Evolutionary conservation across 176 grass and related monocot genomes (phyloP), one percentile per base, ranked within the genome.

Genomic region (Carex myosuroides): DNA sequence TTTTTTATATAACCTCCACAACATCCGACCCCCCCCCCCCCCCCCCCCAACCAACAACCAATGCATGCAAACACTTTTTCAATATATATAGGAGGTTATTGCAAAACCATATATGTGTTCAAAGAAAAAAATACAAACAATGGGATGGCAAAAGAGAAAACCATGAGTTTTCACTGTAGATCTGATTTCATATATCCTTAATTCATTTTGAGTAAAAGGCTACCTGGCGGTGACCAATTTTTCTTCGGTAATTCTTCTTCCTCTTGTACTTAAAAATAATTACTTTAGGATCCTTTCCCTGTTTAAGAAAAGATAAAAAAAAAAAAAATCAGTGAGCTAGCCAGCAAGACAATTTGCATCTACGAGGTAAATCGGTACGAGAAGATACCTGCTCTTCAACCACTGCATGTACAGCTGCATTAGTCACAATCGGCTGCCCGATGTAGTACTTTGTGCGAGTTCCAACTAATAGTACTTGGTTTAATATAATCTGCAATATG

Each of bases 191-290:
- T 32, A 6, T 50, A 77, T 77, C 13, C 13, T 79, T 70, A 80
- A 66, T 58, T 37, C 1, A 39, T 37, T 10, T 70, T 70, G 26
- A 60, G 1, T 67, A 86, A 62, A 21, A 9, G 56, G 33, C 61
- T 92, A 99, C 91, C 93, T 98, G 93, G 84, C 91, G 89, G 70
- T 99, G 96, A 69, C 93, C 96, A 79, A 85, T 88, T 70, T 81
- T 99, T 79, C 93, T 89, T 63, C 92, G 86, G 87, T 98, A 95
- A 70, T 98, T 98, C 93, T 98, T 98, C 91, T 98, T 98, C 87
- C 72, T 90, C 89, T 95, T 98, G 87, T 60, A 95, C 85, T 93
- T 95, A 65, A 88, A 95, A 62, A 98, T 87, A 56, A 95, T 98
- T 59, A 95, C 93, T 92, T 95, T 98, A 42, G 85, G 73, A 59